Base-by-base conservation (phyloP, 2,329 filamentous ascomycete species). In the Colletotrichum falcatum region DNA sequence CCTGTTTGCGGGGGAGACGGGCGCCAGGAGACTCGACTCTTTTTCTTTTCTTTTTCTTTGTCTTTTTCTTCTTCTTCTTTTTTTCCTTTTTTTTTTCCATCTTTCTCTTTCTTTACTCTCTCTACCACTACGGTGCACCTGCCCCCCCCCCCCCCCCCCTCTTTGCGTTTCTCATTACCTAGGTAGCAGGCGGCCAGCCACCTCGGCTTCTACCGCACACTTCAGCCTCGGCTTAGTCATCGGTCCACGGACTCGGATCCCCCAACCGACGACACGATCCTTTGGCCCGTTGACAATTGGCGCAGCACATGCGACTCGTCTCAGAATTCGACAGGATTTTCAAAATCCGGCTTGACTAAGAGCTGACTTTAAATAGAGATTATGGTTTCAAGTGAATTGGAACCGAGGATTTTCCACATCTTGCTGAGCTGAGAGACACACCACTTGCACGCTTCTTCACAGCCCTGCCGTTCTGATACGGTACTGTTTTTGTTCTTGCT, bases 1-100 rank as follows among this genome's bases (percentile, higher is more conserved):
- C 68, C 68, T 70, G 64, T 67, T 67, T 70, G 68, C 64, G 68
- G 68, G 68, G 67, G 64, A n/a, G n/a, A 39, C 59, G 56, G 67
- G 56, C 67, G 44, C 44, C 5, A 42, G 39, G 33, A 20, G 63
- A 66, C 62, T 61, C 67, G n/a, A 55, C 16, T 54, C 44, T 54
- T 48, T 62, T 53, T 39, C 8, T 9, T 26, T 3, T 51, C 18
- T 18, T 2, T 60, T 46, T 60, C 28, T 33, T 26, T 23, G 16
- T 48, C 6, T 42, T n/a, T n/a, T 4, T 3, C 8, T 23, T 11
- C 48, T 8, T 9, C 1, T 18, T 14, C 20, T 23, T 42, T 20
- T 14, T 14, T 11, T 37, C 9, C 12, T 18, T 26, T 46, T 33
- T 42, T 23, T 12, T n/a, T n/a, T n/a, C n/a, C n/a, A n/a, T n/a